Conservation (phyloP, 305 asterid genomes). For the Solanum hybrid region DNA sequence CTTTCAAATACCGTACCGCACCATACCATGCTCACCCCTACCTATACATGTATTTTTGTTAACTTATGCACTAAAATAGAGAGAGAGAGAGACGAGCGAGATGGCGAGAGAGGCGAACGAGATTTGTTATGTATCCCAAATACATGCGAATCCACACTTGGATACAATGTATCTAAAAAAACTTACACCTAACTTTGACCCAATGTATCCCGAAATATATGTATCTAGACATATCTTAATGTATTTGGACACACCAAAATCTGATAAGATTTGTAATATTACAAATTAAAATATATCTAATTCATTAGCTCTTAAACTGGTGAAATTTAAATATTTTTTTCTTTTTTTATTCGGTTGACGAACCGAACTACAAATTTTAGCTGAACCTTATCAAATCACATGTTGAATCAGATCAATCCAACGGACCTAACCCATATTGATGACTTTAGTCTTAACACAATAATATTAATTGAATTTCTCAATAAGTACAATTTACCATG, state of each 20-base stretch:
- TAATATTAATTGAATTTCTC: background rate
- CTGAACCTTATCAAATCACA: background rate
- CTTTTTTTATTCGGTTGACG: background rate
- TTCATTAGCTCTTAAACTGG: background rate
- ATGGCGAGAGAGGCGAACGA: background rate
- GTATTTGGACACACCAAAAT: background rate
- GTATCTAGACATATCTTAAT: background rate
- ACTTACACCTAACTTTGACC: background rate
- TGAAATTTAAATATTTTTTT: too few species aligned
- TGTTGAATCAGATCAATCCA: background rate
- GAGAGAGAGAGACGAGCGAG: background rate
- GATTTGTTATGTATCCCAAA: background rate
- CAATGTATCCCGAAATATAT: background rate
- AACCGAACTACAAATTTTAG: background rate
- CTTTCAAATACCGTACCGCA: background rate
- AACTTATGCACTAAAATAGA: background rate
- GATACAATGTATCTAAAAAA: background rate
- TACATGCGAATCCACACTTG: background rate
- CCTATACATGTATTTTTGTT: background rate
- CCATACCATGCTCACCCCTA: background rate
- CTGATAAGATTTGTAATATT: too few species aligned
- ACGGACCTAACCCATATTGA: background rate
- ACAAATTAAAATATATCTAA: too few species aligned
- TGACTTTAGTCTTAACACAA: background rate
- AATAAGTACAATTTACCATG: background rate